Base-by-base conservation (phyloP, 208 protist genomes). In the Wallacemonas sp. region DNA sequence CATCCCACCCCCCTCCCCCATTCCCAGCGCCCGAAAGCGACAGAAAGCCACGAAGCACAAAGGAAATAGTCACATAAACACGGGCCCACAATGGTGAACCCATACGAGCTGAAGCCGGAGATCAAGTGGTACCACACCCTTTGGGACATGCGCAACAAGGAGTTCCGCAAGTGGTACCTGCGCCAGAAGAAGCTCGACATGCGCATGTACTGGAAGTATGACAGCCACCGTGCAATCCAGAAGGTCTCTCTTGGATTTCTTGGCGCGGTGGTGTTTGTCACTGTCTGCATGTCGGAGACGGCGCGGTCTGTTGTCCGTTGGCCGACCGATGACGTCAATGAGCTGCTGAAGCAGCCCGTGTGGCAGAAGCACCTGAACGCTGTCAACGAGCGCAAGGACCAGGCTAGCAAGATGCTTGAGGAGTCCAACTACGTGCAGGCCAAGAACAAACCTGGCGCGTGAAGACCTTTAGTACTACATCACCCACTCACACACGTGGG, bases 311-410 rank as follows among this genome's bases (percentile, higher is more conserved):
- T 93, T 1, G 72, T 93, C n/a, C 84, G 81, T 2, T 83, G 81
- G 65, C 87, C 87, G 1, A 89, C 87, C 2, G 87, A 93, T 32
- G 87, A 93, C 33, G 74, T 83, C 0, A 94, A 91, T 54, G 84
- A 91, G 61, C 65, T 94, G 26, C 50, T 94, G 28, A 94, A 91
- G 64, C 71, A 78, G 20, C 67, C 70, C 12, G 80, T 89, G 5
- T 94, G 84, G 88, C 70, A 74, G 28, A 78, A 79, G 64, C 77
- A 89, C 61, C 66, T 77, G 33, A 91, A 86, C 57, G 77, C 85
- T 20, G 33, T 91, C 7, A 89, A 84, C 54, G 74, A 80, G 48
- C 62, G 84, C 20, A 87, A 91, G 69, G 82, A 91, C 55, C 70
- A 87, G 10, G 80, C 81, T 7, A 87, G 76, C 46, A 91, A 89